Evolutionary conservation across 2,329 filamentous ascomycete species (phyloP), one percentile per base, ranked within the genome.

Genomic region (Pseudogymnoascus sp.): DNA sequence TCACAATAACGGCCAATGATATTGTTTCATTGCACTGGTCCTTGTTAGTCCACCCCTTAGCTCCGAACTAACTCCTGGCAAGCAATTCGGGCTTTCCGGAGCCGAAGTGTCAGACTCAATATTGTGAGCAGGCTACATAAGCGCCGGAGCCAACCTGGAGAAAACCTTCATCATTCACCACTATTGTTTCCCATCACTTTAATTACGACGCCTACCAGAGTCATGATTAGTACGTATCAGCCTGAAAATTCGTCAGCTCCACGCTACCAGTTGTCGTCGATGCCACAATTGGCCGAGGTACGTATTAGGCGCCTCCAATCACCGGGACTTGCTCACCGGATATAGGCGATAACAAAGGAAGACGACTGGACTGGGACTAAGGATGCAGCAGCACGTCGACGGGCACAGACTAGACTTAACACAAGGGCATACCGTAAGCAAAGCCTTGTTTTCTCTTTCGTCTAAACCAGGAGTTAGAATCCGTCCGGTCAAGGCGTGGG

Each of bases 331-430:
- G 63, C 73, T 74, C 55, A 74, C 66, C 33, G 14, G 39, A 23
- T 66, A 65, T 52, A 78, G 75, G 76, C 76, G 6, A 72, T 65
- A 68, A 71, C 66, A 62, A 68, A 58, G 31, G 72, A 78, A 64
- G 78, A 80, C 60, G 74, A 79, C 69, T 80, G 78, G 77, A 79
- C 77, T 38, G 78, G 78, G 3, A 74, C 70, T 23, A 78, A 66
- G 14, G 74, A 79, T 72, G 73, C 74, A 2, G 74, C 72, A 65
- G 72, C 72, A 64, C 74, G 78, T 23, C 73, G 78, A 65, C 68
- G 73, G 62, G 72, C 72, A 64, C 78, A 80, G 70, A 80, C 74
- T 63, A 74, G 78, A 70, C 73, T 79, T 23, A 79, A 78, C 60
- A 76, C 74, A 67, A 76, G 78, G 63, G 77, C 77, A 67, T 78